Evolutionary conservation across 2,329 filamentous ascomycete species (phyloP), one percentile per base, ranked within the genome.

Genomic region (Verticillium alfalfae): DNA sequence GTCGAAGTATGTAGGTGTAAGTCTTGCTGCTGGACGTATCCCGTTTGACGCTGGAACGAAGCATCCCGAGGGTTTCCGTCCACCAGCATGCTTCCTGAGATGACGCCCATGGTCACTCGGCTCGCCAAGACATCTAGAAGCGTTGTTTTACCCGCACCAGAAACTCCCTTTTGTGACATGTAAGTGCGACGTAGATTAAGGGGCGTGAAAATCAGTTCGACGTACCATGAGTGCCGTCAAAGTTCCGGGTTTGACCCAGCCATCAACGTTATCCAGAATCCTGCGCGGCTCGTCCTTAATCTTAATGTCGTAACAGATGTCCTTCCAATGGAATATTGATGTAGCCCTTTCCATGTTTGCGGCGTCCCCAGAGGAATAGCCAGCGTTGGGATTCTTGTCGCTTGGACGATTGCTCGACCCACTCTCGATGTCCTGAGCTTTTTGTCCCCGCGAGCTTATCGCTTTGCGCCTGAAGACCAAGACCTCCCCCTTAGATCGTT

Each of bases 121-220:
- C 84, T 88, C 18, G 90, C 90, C 58, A 93, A 81, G 6, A 89
- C 88, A 71, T 92, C 88, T 18, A 93, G 77, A 15, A 93, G 80
- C 1, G 89, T 92, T 0, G 90, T 92, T 71, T 92, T 93, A 56
- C 90, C 90, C 31, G 89, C 90, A 66, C 90, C 89, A 45, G 86
- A 88, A 5, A 88, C 87, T 72, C 88, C 83, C 76, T 78, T 4
- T 2, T 3, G 18, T 6, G 5, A 38, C 16, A n/a, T 36, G 56
- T 57, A n/a, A 57, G 56, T 26, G 34, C 2, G n/a, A 10, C n/a
- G n/a, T 22, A 9, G 15, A n/a, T 10, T 22, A 5, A 1, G 15
- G 10, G 34, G 86, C 45, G 86, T 68, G 86, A 86, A 58, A 84
- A 86, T 12, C 10, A 36, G 18, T n/a, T n/a, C 87, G 85, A 74